A percentile compares a stretch with the other conserved stretches of the same genome.
Evolutionary conservation across 352 stramenopile genomes (phyloP).

Genomic region (Pythium periplocum): DNA sequence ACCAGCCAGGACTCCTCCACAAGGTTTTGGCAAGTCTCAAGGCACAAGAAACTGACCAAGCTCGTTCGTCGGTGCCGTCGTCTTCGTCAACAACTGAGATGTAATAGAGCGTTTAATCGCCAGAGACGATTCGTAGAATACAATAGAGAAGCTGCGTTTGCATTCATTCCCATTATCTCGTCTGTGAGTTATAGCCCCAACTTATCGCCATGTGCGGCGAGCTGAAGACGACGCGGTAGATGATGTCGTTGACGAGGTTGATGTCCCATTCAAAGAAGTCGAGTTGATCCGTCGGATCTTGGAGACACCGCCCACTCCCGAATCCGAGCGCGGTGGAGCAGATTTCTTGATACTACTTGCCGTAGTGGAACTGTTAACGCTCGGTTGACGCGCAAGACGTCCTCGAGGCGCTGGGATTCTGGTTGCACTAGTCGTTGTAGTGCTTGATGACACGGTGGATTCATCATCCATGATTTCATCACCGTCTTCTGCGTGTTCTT

Average conservation of each 20-base stretch:
- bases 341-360: constrained; percentile 5
- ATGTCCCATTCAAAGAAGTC: constrained; percentile 4
- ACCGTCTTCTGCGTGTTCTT: constrained; percentile 3
- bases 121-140: background rate
- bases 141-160: constrained; percentile 4
- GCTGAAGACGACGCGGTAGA: too few relatives aligned
- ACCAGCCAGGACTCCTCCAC: constrained; percentile 51
- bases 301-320: background rate
- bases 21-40: constrained; percentile 39
- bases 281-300: constrained; percentile 11
- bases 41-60: too few relatives aligned
- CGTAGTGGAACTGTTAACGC: background rate
- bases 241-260: background rate
- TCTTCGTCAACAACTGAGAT: constrained; percentile 7
- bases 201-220: too few relatives aligned
- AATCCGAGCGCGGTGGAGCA: constrained; percentile 3
- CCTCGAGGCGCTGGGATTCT: constrained; percentile 11
- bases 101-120: background rate
- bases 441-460: too few relatives aligned
- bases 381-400: constrained; percentile 10
- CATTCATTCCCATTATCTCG: too few relatives aligned
- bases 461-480: background rate
- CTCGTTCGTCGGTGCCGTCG: too few relatives aligned
- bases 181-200: too few relatives aligned
- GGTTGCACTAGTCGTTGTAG: constrained; percentile 1